These are phyloP conservation scores for Neurospora tetrasperma DNA, from an alignment of 495 filamentous ascomycete species.

Conservation along the genomic window DNA sequence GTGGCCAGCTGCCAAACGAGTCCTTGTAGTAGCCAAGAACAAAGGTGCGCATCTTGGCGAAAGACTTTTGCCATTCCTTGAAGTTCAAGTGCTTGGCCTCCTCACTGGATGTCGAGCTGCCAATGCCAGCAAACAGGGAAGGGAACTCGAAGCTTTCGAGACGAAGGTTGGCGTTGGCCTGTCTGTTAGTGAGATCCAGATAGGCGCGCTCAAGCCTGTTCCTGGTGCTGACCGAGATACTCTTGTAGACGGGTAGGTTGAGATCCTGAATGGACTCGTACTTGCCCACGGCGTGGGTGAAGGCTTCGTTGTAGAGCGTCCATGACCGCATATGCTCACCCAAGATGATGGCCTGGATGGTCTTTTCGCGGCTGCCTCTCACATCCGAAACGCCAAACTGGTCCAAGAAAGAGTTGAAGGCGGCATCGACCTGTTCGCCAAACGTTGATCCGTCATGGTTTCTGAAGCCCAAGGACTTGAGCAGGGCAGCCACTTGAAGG, in stretches of 20 bases:
- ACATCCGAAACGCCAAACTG: conserved; percentile 72
- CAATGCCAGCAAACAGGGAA: conserved; percentile 77
- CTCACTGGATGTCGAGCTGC: conserved; percentile 60
- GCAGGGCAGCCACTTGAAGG: conserved; percentile 54
- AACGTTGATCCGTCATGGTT: conserved; percentile 73
- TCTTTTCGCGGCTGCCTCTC: conserved; percentile 74
- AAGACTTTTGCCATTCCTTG: conserved; percentile 68
- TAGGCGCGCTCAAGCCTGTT: conserved; percentile 72
- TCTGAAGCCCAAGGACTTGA: conserved; percentile 67
- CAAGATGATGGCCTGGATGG: conserved; percentile 77
- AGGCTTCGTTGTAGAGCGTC: conserved; percentile 80
- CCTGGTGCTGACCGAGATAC: conserved; percentile 60
- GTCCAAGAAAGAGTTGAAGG: conserved; percentile 67
- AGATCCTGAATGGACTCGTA: conserved; percentile 62
- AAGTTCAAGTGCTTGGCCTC: conserved; percentile 74
- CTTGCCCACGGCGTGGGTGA: conserved; percentile 87
- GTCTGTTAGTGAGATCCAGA: conserved; percentile 63
- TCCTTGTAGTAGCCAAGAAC: conserved; percentile 69
- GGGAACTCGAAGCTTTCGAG: conserved; percentile 83
- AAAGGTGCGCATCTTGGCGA: conserved; percentile 62
- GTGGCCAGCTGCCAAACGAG: conserved; percentile 87
- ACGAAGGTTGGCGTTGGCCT: conserved; percentile 53
- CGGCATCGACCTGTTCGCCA: conserved; percentile 62
- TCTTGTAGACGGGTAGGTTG: conserved; percentile 53
- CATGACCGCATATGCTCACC: conserved; percentile 77